These are phyloP conservation scores for Cymodocea nodosa DNA, from an alignment of 116 monocot species.

Conservation along the genomic window DNA sequence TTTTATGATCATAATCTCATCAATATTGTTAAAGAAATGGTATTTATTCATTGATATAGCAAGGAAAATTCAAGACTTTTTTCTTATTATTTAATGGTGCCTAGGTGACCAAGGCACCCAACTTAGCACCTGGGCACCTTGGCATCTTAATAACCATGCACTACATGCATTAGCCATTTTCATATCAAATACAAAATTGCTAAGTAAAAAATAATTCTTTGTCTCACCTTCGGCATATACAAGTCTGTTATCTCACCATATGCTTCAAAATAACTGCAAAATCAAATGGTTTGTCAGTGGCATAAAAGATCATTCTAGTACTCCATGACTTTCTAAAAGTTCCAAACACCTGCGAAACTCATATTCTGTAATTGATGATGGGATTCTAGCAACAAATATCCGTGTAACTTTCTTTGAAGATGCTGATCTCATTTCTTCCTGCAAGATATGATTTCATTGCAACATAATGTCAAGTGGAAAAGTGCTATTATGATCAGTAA, in stretches of 20 bases:
- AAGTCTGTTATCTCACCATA: slow-evolving; percentile 92
- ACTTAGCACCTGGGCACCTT: too few species aligned
- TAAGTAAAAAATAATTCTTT: neutral
- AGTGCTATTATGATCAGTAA: neutral
- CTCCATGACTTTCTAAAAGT: neutral
- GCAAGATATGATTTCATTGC: slow-evolving; percentile 3
- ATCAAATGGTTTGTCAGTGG: neutral
- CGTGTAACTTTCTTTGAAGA: slow-evolving; percentile 66
- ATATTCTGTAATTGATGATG: slow-evolving; percentile 61
- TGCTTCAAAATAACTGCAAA: slow-evolving; percentile 81
- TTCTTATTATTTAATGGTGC: too few species aligned
- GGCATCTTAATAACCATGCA: neutral
- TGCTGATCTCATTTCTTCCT: slow-evolving; percentile 88
- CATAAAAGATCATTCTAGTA: neutral
- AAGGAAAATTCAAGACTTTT: too few species aligned
- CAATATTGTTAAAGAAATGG: too few species aligned
- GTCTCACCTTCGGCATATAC: slow-evolving; percentile 93
- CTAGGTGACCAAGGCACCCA: too few species aligned
- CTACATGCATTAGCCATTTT: neutral
- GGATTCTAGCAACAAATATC: slow-evolving; percentile 92
- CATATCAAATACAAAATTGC: too few species aligned
- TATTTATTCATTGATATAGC: too few species aligned
- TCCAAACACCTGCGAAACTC: slow-evolving; percentile 52
- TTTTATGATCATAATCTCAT: too few species aligned
- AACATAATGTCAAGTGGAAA: neutral